These are phyloP conservation scores for Globisporangium sylvaticum DNA, from an alignment of 352 stramenopile genomes.

Conservation along the genomic window DNA sequence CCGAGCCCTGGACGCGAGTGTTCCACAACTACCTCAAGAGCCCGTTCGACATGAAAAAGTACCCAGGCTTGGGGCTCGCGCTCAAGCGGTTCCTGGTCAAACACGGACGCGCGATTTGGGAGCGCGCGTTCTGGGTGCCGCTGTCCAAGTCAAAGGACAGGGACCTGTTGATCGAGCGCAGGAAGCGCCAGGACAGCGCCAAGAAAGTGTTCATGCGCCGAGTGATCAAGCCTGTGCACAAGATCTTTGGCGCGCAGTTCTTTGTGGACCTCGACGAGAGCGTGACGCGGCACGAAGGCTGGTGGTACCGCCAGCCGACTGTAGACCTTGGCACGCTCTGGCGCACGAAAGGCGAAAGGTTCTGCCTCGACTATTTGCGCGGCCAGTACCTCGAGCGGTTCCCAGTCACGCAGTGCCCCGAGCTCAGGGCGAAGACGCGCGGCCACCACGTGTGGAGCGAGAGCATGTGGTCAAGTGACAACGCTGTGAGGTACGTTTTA, in stretches of 20 bases:
- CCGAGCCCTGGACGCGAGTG: constrained; percentile 22
- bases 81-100: constrained; percentile 21
- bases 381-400: constrained; percentile 20
- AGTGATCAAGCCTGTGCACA: constrained; percentile 19
- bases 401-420: constrained; percentile 10
- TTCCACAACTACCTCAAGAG: constrained; percentile 20
- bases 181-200: constrained; percentile 22
- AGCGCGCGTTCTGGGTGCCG: constrained; percentile 31
- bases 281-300: constrained; percentile 15
- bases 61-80: constrained; percentile 8
- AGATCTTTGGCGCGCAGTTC: constrained; percentile 23
- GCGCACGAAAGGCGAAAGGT: constrained; percentile 10
- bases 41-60: constrained; percentile 18
- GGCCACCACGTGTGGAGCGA: constrained; percentile 19
- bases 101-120: constrained; percentile 29
- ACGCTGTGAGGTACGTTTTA: constrained; percentile 5
- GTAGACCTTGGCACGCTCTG: constrained; percentile 20
- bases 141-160: constrained; percentile 6
- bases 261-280: constrained; percentile 25
- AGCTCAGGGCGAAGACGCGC: not conserved
- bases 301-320: constrained; percentile 22
- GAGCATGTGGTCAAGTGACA: constrained; percentile 30
- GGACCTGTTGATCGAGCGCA: not conserved
- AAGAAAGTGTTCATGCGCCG: constrained; percentile 18
- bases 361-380: constrained; percentile 26